Conservation (phyloP, 1,139 yeast genomes). For the Saccharomycopsis phalli region DNA sequence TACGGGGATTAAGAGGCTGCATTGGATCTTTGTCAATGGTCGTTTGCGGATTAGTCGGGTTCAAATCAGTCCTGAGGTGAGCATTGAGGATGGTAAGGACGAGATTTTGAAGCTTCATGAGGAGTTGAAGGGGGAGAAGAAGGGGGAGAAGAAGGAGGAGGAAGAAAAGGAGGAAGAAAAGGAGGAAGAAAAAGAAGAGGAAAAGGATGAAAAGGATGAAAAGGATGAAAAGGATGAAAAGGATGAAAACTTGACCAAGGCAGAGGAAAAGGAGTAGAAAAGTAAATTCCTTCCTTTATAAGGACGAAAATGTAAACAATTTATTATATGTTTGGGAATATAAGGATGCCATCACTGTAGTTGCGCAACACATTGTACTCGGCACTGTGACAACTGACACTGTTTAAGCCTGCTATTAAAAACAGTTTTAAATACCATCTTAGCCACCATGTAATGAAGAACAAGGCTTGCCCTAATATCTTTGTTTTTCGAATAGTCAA, state of each 20-base stretch:
- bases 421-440: no score
- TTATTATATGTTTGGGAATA: no score
- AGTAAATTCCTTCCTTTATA: no score
- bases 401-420: no score
- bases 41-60: slow-evolving; percentile 53
- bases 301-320: no score
- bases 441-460: no score
- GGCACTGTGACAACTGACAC: no score
- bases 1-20: slow-evolving; percentile 71
- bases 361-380: no score
- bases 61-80: slow-evolving; percentile 71
- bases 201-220: no score
- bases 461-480: no score
- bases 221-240: slow-evolving; percentile 62
- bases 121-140: slow-evolving; percentile 20
- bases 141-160: slow-evolving; percentile 20
- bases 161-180: slow-evolving; percentile 14
- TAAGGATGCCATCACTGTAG: no score
- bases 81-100: slow-evolving; percentile 53
- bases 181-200: slow-evolving; percentile 23
- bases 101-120: slow-evolving; percentile 37
- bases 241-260: slow-evolving; percentile 31
- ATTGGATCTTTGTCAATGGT: slow-evolving; percentile 83
- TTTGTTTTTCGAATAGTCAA: no score
- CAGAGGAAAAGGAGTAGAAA: neutral